These are phyloP conservation scores for Clarireedia hainanense DNA, from an alignment of 2,329 filamentous ascomycete species.

Conservation along the genomic window DNA sequence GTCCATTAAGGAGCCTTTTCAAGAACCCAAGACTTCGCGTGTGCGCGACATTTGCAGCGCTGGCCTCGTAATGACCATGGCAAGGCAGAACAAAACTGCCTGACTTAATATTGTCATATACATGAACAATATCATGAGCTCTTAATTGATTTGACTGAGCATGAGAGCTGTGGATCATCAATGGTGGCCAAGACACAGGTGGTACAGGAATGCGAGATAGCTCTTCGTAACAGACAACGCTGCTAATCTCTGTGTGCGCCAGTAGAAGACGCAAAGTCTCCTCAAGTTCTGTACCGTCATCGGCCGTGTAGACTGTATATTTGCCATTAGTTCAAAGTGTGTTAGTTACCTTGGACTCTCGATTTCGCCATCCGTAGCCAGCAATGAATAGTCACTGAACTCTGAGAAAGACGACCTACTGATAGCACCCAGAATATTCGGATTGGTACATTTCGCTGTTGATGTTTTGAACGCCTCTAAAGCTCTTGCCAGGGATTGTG, in stretches of 20 bases:
- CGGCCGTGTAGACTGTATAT: no score
- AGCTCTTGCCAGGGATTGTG: not conserved
- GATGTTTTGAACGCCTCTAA: constrained; percentile 5
- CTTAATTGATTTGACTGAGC: not conserved
- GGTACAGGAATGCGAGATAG: no score
- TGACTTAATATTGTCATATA: constrained; percentile 9
- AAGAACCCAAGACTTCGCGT: constrained; percentile 59
- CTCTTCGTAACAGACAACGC: no score
- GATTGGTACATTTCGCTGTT: not conserved
- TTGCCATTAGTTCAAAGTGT: no score
- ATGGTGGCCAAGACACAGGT: not conserved
- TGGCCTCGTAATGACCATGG: constrained; percentile 32
- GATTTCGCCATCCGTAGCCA: no score
- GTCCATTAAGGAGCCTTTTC: constrained; percentile 54
- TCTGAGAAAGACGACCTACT: not conserved
- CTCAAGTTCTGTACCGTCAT: no score
- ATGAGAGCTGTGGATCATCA: constrained; percentile 1
- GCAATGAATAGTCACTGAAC: not conserved
- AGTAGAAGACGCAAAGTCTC: not conserved
- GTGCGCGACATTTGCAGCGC: constrained; percentile 46
- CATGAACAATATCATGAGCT: not conserved
- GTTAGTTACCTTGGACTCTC: no score
- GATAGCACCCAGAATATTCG: constrained; percentile 1
- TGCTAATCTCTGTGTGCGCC: not conserved
- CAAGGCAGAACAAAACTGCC: constrained; percentile 16